These are phyloP conservation scores for Ceratocystiopsis minuta DNA, from an alignment of 2,329 filamentous ascomycete species.

Conservation along the genomic window DNA sequence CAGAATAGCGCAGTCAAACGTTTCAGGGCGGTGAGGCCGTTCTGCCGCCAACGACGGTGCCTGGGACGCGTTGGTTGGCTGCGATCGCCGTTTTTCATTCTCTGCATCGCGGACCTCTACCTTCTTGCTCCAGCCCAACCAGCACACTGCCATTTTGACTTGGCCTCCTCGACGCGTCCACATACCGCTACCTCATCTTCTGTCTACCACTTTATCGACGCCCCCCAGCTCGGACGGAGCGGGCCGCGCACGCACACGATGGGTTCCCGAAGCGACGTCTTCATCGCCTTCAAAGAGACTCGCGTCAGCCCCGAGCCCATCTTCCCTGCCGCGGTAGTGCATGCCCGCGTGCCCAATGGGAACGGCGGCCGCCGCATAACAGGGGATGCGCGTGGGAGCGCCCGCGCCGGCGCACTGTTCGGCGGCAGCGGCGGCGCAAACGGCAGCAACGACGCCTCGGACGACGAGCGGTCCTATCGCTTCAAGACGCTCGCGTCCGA, in stretches of 20 bases:
- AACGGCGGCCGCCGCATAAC: conserved; percentile 13
- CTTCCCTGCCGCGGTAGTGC: conserved; percentile 49
- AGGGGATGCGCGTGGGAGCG: conserved; percentile 14
- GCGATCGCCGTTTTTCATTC: conserved; percentile 1
- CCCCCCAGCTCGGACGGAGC: conserved; percentile 34
- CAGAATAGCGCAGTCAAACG: conserved; percentile 1
- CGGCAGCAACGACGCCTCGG: conserved; percentile 26
- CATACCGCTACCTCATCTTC: neutral
- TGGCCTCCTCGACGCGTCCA: neutral
- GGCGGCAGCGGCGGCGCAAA: conserved; percentile 13
- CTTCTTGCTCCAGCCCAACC: too few species aligned
- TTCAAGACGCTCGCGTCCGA: conserved; percentile 56
- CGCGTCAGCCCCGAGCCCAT: conserved; percentile 64
- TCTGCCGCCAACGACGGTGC: conserved; percentile 1
- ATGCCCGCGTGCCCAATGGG: conserved; percentile 46
- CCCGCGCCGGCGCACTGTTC: conserved; percentile 16
- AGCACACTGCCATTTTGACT: neutral
- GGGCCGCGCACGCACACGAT: conserved; percentile 27
- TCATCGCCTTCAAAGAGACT: conserved; percentile 70
- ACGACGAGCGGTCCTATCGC: conserved; percentile 52
- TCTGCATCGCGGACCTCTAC: too few species aligned
- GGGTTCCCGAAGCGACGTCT: conserved; percentile 37
- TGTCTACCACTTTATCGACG: neutral
- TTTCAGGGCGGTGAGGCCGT: neutral
- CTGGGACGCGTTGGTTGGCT: conserved; percentile 6